phyloP scores from a whole-genome alignment of 768 basidiomycete species.

The Tylopilus sp. region DNA sequence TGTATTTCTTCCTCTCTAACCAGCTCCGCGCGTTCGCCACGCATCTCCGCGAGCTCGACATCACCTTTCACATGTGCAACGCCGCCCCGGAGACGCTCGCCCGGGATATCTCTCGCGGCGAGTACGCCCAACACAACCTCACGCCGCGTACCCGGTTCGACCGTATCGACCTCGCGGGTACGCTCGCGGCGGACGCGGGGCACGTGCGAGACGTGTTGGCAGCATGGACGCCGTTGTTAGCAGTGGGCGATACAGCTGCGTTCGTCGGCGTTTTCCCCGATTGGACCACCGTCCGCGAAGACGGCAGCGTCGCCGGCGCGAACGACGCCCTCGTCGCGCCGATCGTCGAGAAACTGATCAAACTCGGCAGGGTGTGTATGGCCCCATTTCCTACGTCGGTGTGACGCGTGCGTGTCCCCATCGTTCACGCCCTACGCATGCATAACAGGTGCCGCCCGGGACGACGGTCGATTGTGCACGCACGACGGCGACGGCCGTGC shows the following conservation, averaged over 20 bases:
- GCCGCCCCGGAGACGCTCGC: slow-evolving; percentile 39
- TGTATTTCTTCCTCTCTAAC: slow-evolving; percentile 43
- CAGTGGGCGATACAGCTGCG: slow-evolving; percentile 24
- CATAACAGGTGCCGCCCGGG: slow-evolving; percentile 15
- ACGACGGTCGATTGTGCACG: slow-evolving; percentile 6
- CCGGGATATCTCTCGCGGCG: slow-evolving; percentile 30
- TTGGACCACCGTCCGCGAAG: slow-evolving; percentile 28
- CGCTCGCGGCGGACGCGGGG: slow-evolving; percentile 35
- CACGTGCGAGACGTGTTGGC: slow-evolving; percentile 29
- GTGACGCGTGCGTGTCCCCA: neutral
- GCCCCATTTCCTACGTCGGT: neutral
- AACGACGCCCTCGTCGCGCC: slow-evolving; percentile 8
- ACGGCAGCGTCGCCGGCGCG: slow-evolving; percentile 12
- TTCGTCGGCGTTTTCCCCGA: slow-evolving; percentile 44
- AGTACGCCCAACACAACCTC: slow-evolving; percentile 20
- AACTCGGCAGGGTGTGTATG: slow-evolving; percentile 23
- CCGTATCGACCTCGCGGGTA: slow-evolving; percentile 42
- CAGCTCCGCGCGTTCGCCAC: slow-evolving; percentile 37
- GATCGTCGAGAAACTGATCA: slow-evolving; percentile 14
- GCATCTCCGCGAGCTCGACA: slow-evolving; percentile 35
- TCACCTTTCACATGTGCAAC: slow-evolving; percentile 33
- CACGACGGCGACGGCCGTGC: neutral
- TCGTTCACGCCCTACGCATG: neutral
- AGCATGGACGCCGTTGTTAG: slow-evolving; percentile 37
- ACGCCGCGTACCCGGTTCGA: slow-evolving; percentile 35